phyloP scores from a whole-genome alignment of 1,139 yeast genomes.

The Saccharomyces hybrid region DNA sequence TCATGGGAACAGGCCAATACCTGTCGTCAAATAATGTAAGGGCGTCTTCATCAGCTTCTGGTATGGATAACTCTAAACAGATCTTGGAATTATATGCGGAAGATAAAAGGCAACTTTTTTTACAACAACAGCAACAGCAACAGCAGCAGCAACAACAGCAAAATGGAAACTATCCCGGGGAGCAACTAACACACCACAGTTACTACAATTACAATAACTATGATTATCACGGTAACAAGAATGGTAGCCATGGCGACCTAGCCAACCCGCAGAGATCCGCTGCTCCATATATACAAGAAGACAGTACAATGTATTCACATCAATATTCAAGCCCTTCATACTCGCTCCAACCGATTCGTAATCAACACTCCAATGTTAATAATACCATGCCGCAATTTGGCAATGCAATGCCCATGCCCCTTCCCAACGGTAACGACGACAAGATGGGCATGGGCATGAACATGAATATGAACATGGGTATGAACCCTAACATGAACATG shows the following conservation, averaged over 20 bases:
- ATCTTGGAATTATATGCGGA: conserved; percentile 13
- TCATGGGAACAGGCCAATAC: conserved; percentile 2
- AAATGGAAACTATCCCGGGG: conserved; percentile 2
- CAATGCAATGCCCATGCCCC: not conserved
- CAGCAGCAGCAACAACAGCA: conserved; percentile 9
- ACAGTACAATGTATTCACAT: not conserved
- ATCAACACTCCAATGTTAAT: not conserved
- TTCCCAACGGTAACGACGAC: not conserved
- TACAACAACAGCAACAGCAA: conserved; percentile 8
- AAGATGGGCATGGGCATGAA: not conserved
- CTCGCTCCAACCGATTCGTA: not conserved
- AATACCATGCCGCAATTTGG: not conserved
- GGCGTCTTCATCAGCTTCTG: not conserved
- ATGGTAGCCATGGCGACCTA: not conserved
- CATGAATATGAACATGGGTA: not conserved
- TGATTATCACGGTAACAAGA: conserved; percentile 4
- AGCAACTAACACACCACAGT: conserved; percentile 5
- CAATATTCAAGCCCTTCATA: not conserved
- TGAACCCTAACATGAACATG: not conserved
- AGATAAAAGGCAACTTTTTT: conserved; percentile 21
- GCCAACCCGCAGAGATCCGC: not conserved
- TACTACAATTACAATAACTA: conserved; percentile 5
- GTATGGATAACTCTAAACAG: conserved; percentile 5
- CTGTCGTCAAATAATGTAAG: not conserved
- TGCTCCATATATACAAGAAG: not conserved